Conservation (phyloP, 2,329 filamentous ascomycete genomes). For the Lithohypha guttulata region DNA sequence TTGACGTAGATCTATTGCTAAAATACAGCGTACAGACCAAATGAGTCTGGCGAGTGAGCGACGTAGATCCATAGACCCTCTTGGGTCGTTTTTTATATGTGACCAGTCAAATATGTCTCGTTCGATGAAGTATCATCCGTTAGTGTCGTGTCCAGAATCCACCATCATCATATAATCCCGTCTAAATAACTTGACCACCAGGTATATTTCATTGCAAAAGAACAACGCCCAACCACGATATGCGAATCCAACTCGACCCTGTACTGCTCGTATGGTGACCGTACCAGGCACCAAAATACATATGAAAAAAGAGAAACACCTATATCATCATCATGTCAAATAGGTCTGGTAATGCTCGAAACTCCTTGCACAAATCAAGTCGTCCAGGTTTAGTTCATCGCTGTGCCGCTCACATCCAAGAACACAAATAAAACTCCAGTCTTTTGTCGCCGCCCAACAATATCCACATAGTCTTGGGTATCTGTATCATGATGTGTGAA, state of each 20-base stretch:
- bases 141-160: slow-evolving; percentile 2
- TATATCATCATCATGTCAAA: slow-evolving; percentile 11
- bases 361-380: slow-evolving; percentile 21
- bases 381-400: slow-evolving; percentile 11
- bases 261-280: too few species aligned
- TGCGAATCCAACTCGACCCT: too few species aligned
- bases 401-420: slow-evolving; percentile 15
- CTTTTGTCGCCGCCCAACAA: slow-evolving; percentile 15
- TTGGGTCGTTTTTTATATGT: slow-evolving; percentile 6
- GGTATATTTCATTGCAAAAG: slow-evolving; percentile 7
- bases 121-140: slow-evolving; percentile 9
- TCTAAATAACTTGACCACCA: slow-evolving; percentile 5
- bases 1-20: slow-evolving; percentile 8
- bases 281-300: slow-evolving; percentile 3
- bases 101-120: slow-evolving; percentile 9
- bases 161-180: slow-evolving; percentile 7
- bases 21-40: slow-evolving; percentile 9
- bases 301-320: background rate
- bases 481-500: slow-evolving; percentile 22
- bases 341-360: slow-evolving; percentile 16
- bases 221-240: slow-evolving; percentile 4
- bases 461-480: slow-evolving; percentile 6
- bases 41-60: slow-evolving; percentile 4
- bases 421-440: slow-evolving; percentile 17
- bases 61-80: slow-evolving; percentile 3